Evolutionary conservation across 148 eudicot genomes (phyloP).

Genomic region (Chenopodium formosanum): DNA sequence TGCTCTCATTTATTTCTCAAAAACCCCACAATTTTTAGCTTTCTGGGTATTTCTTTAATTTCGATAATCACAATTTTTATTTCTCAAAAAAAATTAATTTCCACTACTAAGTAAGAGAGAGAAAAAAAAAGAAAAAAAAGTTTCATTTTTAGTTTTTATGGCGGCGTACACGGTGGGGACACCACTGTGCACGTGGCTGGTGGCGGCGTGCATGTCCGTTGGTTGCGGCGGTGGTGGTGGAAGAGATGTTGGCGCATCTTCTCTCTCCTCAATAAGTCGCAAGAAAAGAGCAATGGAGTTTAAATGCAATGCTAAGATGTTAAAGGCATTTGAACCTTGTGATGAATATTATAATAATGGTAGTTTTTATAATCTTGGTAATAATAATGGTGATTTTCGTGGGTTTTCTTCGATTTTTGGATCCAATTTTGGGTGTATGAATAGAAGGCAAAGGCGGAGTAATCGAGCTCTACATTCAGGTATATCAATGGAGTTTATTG

Average conservation of each 20-base stretch:
- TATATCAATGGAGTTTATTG: constrained; percentile 12
- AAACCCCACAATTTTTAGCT: constrained; percentile 12
- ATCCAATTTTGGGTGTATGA: constrained; percentile 31
- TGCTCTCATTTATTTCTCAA: constrained; percentile 1
- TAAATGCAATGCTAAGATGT: constrained; percentile 28
- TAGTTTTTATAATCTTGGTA: not conserved
- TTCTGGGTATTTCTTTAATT: constrained; percentile 10
- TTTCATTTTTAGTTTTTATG: constrained; percentile 24
- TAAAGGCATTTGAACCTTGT: constrained; percentile 30
- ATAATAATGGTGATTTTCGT: constrained; percentile 28
- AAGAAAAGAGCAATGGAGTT: constrained; percentile 26
- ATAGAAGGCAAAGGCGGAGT: constrained; percentile 36
- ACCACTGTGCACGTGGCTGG: constrained; percentile 61
- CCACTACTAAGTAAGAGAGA: not conserved
- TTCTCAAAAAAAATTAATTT: too few relatives aligned
- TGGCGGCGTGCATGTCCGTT: constrained; percentile 59
- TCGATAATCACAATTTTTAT: not conserved
- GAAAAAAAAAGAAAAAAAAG: too few relatives aligned
- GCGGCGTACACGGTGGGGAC: constrained; percentile 48
- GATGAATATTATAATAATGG: constrained; percentile 27
- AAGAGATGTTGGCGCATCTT: constrained; percentile 14
- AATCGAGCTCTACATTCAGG: constrained; percentile 46
- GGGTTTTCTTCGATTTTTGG: constrained; percentile 33
- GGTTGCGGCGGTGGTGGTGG: constrained; percentile 18
- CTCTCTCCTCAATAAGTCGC: constrained; percentile 7